Evolutionary conservation across 1,284 basidiomycete genomes (phyloP), one percentile per base, ranked within the genome.

Genomic region (Apiotrichum veenhuisii): DNA sequence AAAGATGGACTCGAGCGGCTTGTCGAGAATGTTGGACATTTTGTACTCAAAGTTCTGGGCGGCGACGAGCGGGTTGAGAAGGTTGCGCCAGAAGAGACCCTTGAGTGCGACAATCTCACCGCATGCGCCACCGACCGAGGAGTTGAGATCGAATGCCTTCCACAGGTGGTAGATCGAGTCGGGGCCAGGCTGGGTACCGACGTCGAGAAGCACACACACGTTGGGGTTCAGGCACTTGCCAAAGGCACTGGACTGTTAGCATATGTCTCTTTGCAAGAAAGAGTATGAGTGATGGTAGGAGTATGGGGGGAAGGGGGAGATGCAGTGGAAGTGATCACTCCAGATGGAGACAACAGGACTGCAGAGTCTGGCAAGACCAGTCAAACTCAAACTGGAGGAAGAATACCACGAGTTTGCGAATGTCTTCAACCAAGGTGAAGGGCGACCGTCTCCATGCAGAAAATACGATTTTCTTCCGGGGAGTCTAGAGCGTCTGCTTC

Each of bases 111-210:
- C 90, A 53, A 96, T 95, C 40, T 96, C 93, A n/a, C 93, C 93
- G 70, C 92, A 96, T 5, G 95, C 94, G 27, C 95, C 94, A 0
- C 92, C 94, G 34, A 96, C 91, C 64, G 95, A 94, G 27, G 88
- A 89, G 77, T 96, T 93, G 77, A 93, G 88, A 72, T 97, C 93
- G 63, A 98, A 97, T 5, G 91, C 88, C 77, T 97, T 96, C 94
- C 94, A 97, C 12, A 98, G 79, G 69, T 96, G 90, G 75, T 97
- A 98, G 69, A 97, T 94, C 18, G 85, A 87, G 44, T 86, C 89
- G 10, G 87, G 85, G 3, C 89, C 90, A 0, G 94, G 94, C 82
- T 87, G 86, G 0, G 94, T 98, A 1, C 94, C 95, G 22, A 96
- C 93, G 68, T 98, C 94, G 43, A 98, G 84, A 23, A 98, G 82